Conservation (phyloP, 2,329 filamentous ascomycete genomes). For the Talaromyces sp. region DNA sequence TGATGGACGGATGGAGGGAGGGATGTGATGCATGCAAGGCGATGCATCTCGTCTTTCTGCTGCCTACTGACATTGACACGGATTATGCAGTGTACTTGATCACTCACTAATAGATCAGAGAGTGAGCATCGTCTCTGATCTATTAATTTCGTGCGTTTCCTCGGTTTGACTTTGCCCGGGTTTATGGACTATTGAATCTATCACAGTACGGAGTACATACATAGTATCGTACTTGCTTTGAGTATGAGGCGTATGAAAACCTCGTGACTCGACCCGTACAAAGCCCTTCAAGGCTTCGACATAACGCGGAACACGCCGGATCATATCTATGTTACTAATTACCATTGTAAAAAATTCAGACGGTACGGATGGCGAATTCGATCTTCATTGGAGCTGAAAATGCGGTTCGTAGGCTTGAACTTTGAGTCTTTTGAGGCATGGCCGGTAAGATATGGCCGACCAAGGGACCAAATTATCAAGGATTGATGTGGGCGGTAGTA, state of each 20-base stretch:
- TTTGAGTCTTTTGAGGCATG: too few species aligned
- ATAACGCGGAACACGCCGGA: neutral
- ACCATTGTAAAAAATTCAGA: too few species aligned
- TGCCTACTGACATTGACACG: neutral
- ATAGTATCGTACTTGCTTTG: neutral
- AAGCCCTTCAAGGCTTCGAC: neutral
- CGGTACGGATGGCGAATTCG: neutral
- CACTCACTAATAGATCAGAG: neutral
- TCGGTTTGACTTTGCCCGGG: neutral
- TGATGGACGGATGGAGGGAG: neutral
- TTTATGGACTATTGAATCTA: neutral
- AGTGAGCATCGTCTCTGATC: neutral
- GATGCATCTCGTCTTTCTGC: conserved; percentile 24
- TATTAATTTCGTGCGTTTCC: neutral
- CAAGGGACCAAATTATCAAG: too few species aligned
- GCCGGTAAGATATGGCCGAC: too few species aligned
- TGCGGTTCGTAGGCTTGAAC: neutral
- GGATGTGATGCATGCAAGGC: conserved; percentile 10
- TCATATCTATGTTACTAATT: too few species aligned
- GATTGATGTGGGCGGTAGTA: neutral
- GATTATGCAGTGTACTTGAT: neutral
- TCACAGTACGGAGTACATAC: neutral
- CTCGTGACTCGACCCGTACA: neutral
- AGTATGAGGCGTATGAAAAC: neutral
- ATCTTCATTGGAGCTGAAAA: conserved; percentile 1